Percentiles rank a stretch among this genome's conserved stretches.
phyloP scores from a whole-genome alignment of 495 filamentous ascomycete species.

The Aspergillus baeticus region DNA sequence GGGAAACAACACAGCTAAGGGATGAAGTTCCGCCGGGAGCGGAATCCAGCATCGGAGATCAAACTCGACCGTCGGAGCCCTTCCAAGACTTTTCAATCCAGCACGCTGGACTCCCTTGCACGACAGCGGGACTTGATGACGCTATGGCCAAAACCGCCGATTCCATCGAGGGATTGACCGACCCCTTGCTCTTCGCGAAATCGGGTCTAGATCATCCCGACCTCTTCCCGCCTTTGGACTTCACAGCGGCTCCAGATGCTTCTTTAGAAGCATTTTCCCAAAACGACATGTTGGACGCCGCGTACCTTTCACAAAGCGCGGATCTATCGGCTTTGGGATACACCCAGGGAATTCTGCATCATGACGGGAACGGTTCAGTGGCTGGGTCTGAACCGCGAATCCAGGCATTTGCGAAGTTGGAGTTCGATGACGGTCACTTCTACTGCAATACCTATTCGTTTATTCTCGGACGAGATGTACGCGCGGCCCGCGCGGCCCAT shows the following conservation, averaged over 20 bases:
- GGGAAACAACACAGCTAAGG: constrained; percentile 9
- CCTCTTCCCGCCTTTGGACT: constrained; percentile 41
- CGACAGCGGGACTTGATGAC: constrained; percentile 9
- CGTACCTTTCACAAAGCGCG: constrained; percentile 39
- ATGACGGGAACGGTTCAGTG: constrained; percentile 36
- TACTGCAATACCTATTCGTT: constrained; percentile 69
- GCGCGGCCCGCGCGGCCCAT: constrained; percentile 50
- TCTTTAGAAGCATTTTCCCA: constrained; percentile 42
- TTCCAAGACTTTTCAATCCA: constrained; percentile 13
- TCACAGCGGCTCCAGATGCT: constrained; percentile 32
- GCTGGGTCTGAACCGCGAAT: constrained; percentile 50
- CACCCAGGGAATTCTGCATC: constrained; percentile 17
- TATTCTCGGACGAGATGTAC: constrained; percentile 64
- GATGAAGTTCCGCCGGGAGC: constrained; percentile 9
- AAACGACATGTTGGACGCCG: constrained; percentile 42
- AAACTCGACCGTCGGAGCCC: constrained; percentile 15
- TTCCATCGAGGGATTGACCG: constrained; percentile 30
- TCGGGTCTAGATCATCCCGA: constrained; percentile 34
- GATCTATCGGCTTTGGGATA: constrained; percentile 43
- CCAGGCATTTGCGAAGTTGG: constrained; percentile 66
- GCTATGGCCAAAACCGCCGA: constrained; percentile 18
- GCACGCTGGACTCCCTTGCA: constrained; percentile 10
- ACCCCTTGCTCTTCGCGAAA: constrained; percentile 37
- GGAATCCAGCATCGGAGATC: constrained; percentile 12
- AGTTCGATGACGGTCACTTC: constrained; percentile 70